Evolutionary conservation across 2,329 filamentous ascomycete species (phyloP).

Genomic region (Xylariaceae sp.): DNA sequence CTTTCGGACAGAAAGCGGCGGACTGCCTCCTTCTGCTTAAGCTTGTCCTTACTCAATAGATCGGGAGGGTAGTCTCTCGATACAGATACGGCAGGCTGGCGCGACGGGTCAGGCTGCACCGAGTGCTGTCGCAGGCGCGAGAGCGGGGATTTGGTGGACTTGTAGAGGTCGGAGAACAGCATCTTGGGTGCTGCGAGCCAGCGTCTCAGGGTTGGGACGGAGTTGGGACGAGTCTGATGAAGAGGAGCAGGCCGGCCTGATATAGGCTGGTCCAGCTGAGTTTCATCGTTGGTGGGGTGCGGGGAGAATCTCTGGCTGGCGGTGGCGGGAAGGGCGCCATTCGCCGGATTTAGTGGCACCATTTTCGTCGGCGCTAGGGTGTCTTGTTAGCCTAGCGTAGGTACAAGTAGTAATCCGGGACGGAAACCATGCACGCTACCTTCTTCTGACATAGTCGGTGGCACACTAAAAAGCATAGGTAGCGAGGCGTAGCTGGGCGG

Average conservation of each 20-base stretch:
- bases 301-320: constrained; percentile 29
- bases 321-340: constrained; percentile 24
- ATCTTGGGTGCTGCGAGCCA: constrained; percentile 37
- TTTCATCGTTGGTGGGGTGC: constrained; percentile 28
- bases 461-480: neutral
- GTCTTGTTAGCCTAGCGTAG: neutral
- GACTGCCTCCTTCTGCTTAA: constrained; percentile 58
- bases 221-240: constrained; percentile 6
- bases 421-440: constrained; percentile 2
- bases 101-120: constrained; percentile 30
- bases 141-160: constrained; percentile 49
- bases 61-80: constrained; percentile 52
- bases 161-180: constrained; percentile 57
- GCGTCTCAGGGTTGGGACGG: constrained; percentile 18
- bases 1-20: constrained; percentile 49
- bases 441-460: neutral
- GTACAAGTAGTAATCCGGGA: constrained; percentile 9
- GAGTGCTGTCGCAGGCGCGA: constrained; percentile 44
- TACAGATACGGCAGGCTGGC: constrained; percentile 21
- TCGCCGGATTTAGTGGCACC: constrained; percentile 20
- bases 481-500: too few relatives aligned
- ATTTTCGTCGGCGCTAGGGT: constrained; percentile 10
- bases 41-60: constrained; percentile 56
- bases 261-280: constrained; percentile 25
- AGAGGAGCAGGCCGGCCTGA: constrained; percentile 19